Base-by-base conservation (phyloP, 2,329 filamentous ascomycete species). In the Fusarium udum region DNA sequence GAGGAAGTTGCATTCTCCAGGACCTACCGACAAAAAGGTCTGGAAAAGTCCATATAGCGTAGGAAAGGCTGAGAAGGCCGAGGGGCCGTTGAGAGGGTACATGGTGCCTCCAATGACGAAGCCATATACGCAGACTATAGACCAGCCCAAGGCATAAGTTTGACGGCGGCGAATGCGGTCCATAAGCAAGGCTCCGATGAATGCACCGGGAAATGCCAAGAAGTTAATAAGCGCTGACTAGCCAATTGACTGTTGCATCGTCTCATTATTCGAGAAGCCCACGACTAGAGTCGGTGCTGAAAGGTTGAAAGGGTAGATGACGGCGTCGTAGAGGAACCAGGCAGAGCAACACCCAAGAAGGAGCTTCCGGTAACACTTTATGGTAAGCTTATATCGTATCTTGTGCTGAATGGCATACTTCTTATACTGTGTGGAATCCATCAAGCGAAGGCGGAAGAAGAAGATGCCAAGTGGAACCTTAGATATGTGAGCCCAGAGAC, bases 291-390 rank as follows among this genome's bases (percentile, higher is more conserved):
- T 60, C 7, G 57, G 57, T 20, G 57, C 57, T 4, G 52, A 9
- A 2, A 60, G 57, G 7, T 60, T 60, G 5, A 60, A 60, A 1
- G 57, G 57, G 9, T 60, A 60, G 2, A 60, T 45, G 0, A 60
- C 57, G 12, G 57, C 57, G 13, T 60, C 45, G 45, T 60, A 60
- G 16, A 60, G 45, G 34, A 60, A 60, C 57, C 57, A 60, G 13
- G 57, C 57, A 22, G 45, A 60, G 20, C 57, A 60, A 26, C 45
- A 60, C 0, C 45, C 57, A 7, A 60, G 34, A 7, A 60, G 45
- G 11, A 45, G 57, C 6, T 60, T 60, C 57, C 57, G 52, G 3
- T 60, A 60, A 1, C 32, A 52, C 45, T 60, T 60, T 0, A 52
- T 20, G 26, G 45, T 45, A 20, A 60, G 57, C 34, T 31, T 52